phyloP scores from a whole-genome alignment of 345 rosid species.

The Carallia pectinifolia region DNA sequence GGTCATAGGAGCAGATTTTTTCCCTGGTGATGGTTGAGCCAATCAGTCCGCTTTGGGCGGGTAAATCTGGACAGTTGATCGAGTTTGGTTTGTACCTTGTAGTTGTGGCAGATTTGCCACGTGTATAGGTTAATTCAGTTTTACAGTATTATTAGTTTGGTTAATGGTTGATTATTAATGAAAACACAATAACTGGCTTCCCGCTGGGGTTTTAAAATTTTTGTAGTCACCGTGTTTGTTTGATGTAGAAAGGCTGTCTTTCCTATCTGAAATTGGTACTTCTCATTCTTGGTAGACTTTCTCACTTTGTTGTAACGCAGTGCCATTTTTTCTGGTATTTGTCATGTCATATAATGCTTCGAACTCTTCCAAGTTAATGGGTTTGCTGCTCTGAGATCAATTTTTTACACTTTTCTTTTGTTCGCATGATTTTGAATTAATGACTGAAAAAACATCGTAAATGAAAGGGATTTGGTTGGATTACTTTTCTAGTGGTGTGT shows the following conservation, averaged over 20 bases:
- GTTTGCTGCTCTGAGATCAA: too few species aligned
- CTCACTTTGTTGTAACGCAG: background rate
- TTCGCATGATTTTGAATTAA: too few species aligned
- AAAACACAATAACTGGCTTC: background rate
- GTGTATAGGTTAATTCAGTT: slow-evolving; percentile 9
- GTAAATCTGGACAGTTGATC: too few species aligned
- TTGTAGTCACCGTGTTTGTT: slow-evolving; percentile 2
- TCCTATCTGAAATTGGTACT: background rate
- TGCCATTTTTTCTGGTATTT: background rate
- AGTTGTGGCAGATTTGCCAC: slow-evolving; percentile 2
- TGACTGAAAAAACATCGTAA: too few species aligned
- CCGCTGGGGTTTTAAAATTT: background rate
- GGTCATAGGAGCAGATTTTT: background rate
- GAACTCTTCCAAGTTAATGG: too few species aligned
- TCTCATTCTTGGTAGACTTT: background rate
- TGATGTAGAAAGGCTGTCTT: background rate
- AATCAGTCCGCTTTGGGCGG: too few species aligned
- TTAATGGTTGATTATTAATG: background rate
- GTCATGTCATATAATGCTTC: background rate
- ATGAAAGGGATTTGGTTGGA: too few species aligned
- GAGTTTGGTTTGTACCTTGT: background rate
- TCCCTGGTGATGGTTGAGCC: slow-evolving; percentile 4
- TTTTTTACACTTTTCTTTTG: too few species aligned
- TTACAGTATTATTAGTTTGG: background rate
- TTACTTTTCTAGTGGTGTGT: too few species aligned